These are phyloP conservation scores for Apiotrichum siamense DNA, from an alignment of 1,284 basidiomycete genomes.

Conservation along the genomic window DNA sequence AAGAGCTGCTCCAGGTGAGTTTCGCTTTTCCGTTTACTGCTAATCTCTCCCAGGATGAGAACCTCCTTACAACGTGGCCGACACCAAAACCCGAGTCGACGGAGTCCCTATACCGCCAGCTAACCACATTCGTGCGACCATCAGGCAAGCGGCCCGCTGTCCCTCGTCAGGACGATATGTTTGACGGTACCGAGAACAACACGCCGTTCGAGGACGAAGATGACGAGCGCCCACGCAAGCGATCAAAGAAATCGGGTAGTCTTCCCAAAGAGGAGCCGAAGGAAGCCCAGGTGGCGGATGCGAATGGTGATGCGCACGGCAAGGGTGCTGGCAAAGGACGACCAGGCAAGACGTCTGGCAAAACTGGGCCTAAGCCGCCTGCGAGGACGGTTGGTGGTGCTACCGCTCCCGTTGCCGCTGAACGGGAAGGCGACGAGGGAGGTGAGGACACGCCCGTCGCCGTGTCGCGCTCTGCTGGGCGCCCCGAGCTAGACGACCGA, in stretches of 20 bases:
- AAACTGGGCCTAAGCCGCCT: slow-evolving; percentile 21
- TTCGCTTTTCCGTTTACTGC: not conserved
- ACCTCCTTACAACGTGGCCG: slow-evolving; percentile 68
- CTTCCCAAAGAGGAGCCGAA: slow-evolving; percentile 15
- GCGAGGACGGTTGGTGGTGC: slow-evolving; percentile 3
- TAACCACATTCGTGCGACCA: slow-evolving; percentile 49
- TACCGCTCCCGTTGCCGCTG: not conserved
- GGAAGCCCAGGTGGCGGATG: slow-evolving; percentile 3
- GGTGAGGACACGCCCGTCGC: slow-evolving; percentile 34
- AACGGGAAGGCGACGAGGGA: slow-evolving; percentile 26
- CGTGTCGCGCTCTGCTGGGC: slow-evolving; percentile 16
- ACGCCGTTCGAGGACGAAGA: slow-evolving; percentile 23
- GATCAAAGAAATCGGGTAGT: slow-evolving; percentile 7
- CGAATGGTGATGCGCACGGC: slow-evolving; percentile 16
- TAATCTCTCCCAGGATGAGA: slow-evolving; percentile 59
- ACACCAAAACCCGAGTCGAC: slow-evolving; percentile 61
- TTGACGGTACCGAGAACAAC: slow-evolving; percentile 27
- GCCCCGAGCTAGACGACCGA: slow-evolving; percentile 37
- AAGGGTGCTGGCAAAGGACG: slow-evolving; percentile 16
- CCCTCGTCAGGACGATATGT: slow-evolving; percentile 23
- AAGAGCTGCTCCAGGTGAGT: slow-evolving; percentile 74
- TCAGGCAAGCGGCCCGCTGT: slow-evolving; percentile 35
- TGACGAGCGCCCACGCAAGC: slow-evolving; percentile 25
- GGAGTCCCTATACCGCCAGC: slow-evolving; percentile 64
- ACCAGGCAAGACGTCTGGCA: slow-evolving; percentile 18